Evolutionary conservation across 805 yeast genomes (phyloP), one percentile per base, ranked within the genome.

Genomic region (Saccharomycopsis microspora): DNA sequence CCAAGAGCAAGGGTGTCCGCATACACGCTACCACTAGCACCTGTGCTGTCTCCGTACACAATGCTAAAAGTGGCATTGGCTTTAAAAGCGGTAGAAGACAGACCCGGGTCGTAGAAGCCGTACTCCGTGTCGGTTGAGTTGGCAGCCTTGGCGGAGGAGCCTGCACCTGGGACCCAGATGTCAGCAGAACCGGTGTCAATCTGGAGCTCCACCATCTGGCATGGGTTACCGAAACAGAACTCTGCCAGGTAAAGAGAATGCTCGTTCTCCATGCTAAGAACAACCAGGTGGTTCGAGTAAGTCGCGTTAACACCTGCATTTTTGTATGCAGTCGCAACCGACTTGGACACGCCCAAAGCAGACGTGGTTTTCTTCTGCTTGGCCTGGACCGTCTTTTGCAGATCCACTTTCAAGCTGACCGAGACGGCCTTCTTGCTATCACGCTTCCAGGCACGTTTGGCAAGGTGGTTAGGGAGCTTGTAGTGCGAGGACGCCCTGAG

Each of bases 131-230:
- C 8, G 28, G 42, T 9, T 11, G 30, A 8, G 35, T 27, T 34
- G 28, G 42, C 28, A 35, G 30, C 32, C 9, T 40, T 35, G 11
- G 1, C n/a, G n/a, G 37, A 19, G 19, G 19, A 19, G 10, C 36
- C 36, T 9, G 36, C 36, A 8, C 36, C 36, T 9, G 53, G 53
- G 3, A 49, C 32, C 50, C 50, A 49, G 11, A 49, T 27, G 28
- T 49, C 53, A 33, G 50, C 39, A 3, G 51, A 47, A 28, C 53
- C 53, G 4, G 53, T 46, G 38, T 49, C 53, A 32, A 49, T 44
- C 37, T 42, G 47, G 9, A 49, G 41, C 33, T 39, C 11, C 6
- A 47, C 39, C 5, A 10, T 5, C 30, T 46, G 47, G 38, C 50
- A 49, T 30, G 47, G 47, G 28, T 38, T 38, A 30, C 51, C 53